phyloP scores from a whole-genome alignment of 106 monocot genomes.

The Dendrobium officinale region DNA sequence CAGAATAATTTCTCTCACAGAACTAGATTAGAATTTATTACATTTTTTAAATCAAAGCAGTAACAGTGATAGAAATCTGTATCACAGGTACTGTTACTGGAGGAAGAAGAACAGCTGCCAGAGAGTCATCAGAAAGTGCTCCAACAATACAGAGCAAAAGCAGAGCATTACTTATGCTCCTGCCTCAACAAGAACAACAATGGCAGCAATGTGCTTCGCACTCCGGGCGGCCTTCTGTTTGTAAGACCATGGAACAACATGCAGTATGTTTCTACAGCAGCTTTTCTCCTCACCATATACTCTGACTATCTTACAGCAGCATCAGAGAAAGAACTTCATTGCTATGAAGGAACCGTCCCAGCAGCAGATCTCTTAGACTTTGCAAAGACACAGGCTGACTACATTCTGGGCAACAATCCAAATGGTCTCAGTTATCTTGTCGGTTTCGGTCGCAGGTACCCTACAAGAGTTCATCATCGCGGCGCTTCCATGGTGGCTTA shows the following conservation, averaged over 20 bases:
- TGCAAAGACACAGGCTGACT: slow-evolving; percentile 51
- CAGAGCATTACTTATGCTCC: slow-evolving; percentile 73
- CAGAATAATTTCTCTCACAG: too few relatives aligned
- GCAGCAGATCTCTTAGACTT: slow-evolving; percentile 23
- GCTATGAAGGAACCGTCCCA: slow-evolving; percentile 21
- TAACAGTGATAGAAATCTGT: neutral
- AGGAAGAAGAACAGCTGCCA: neutral
- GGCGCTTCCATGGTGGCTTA: slow-evolving; percentile 64
- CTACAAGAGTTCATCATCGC: slow-evolving; percentile 62
- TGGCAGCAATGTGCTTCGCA: slow-evolving; percentile 53
- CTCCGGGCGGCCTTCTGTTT: slow-evolving; percentile 66
- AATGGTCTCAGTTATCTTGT: slow-evolving; percentile 60
- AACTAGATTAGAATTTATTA: too few relatives aligned
- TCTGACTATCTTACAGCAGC: slow-evolving; percentile 37
- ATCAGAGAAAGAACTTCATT: slow-evolving; percentile 10
- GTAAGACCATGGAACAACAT: slow-evolving; percentile 88
- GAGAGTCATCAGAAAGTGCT: slow-evolving; percentile 23
- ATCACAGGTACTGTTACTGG: slow-evolving; percentile 36
- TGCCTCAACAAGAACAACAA: slow-evolving; percentile 73
- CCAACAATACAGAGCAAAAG: slow-evolving; percentile 47
- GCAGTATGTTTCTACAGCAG: slow-evolving; percentile 69
- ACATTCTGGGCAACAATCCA: slow-evolving; percentile 70
- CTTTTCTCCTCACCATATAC: slow-evolving; percentile 65
- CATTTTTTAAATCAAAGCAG: too few relatives aligned
- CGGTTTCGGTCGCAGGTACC: slow-evolving; percentile 59